A percentile compares a stretch with the other conserved stretches of the same genome.
Evolutionary conservation across 768 basidiomycete species (phyloP).

Genomic region (Pisolithus albus): DNA sequence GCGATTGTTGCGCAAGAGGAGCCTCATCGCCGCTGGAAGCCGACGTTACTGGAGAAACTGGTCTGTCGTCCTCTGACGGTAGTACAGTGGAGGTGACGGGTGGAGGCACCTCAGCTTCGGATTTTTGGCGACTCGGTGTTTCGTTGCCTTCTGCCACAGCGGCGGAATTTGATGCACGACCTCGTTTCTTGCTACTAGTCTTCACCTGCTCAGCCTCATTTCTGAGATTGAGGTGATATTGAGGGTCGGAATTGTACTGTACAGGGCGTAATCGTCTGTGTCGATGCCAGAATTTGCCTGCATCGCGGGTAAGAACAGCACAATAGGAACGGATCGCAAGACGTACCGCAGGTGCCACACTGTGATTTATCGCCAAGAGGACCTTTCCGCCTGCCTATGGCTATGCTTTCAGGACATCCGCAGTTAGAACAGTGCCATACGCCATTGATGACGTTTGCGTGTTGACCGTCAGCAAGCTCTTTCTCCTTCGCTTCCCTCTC

Average conservation of each 20-base stretch:
- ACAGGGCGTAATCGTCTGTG: slow-evolving; percentile 77
- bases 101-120: slow-evolving; percentile 31
- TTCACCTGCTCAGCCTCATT: slow-evolving; percentile 53
- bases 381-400: slow-evolving; percentile 81
- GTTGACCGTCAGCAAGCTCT: slow-evolving; percentile 78
- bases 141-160: slow-evolving; percentile 37
- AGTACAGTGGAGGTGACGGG: slow-evolving; percentile 23
- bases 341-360: slow-evolving; percentile 82
- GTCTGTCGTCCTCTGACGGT: slow-evolving; percentile 43
- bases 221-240: slow-evolving; percentile 55
- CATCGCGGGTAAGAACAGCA: slow-evolving; percentile 1
- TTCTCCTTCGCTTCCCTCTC: slow-evolving; percentile 80
- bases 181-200: slow-evolving; percentile 46
- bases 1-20: slow-evolving; percentile 59
- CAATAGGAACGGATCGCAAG: slow-evolving; percentile 3
- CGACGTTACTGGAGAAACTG: slow-evolving; percentile 64
- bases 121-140: slow-evolving; percentile 42
- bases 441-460: slow-evolving; percentile 74
- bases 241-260: slow-evolving; percentile 70
- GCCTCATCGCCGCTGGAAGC: slow-evolving; percentile 69
- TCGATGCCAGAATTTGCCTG: slow-evolving; percentile 88
- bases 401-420: slow-evolving; percentile 83
- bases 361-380: slow-evolving; percentile 86
- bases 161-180: slow-evolving; percentile 21
- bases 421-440: slow-evolving; percentile 96